A percentile compares a stretch with the other conserved stretches of the same genome.
Evolutionary conservation across 768 basidiomycete genomes (phyloP).

Genomic region (Holtermannia corniformis): DNA sequence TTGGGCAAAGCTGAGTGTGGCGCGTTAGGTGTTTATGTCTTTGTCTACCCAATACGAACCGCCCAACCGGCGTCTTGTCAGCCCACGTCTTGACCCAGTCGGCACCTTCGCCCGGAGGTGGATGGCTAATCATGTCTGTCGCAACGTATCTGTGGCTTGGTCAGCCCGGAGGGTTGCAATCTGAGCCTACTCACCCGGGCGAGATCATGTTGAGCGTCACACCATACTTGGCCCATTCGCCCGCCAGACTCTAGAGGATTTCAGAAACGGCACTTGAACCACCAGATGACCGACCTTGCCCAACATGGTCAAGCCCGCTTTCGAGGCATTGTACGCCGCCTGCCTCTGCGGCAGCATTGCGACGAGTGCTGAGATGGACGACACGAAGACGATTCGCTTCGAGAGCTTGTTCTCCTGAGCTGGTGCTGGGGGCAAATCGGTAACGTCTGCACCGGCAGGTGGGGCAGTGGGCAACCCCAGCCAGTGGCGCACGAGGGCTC

Average conservation of each 20-base stretch:
- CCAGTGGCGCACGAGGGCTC: slow-evolving; percentile 34
- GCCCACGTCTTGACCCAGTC: slow-evolving; percentile 30
- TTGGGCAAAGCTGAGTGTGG: slow-evolving; percentile 22
- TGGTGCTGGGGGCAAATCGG: no score
- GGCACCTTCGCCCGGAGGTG: slow-evolving; percentile 11
- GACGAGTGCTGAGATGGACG: slow-evolving; percentile 35
- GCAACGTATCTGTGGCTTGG: slow-evolving; percentile 25
- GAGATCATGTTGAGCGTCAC: slow-evolving; percentile 37
- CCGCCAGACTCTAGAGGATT: slow-evolving; percentile 22
- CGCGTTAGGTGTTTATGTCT: no score
- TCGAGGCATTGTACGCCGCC: slow-evolving; percentile 36
- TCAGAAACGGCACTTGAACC: neutral
- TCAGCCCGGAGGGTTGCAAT: neutral
- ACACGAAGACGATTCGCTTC: slow-evolving; percentile 37
- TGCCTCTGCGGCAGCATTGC: slow-evolving; percentile 40
- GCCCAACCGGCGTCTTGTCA: slow-evolving; percentile 27
- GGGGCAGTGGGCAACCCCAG: slow-evolving; percentile 17
- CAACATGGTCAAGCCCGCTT: slow-evolving; percentile 33
- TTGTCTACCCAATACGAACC: no score
- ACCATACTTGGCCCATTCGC: slow-evolving; percentile 38
- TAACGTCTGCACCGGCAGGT: neutral
- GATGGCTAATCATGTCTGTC: slow-evolving; percentile 38
- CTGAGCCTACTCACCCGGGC: slow-evolving; percentile 20
- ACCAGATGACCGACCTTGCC: slow-evolving; percentile 23
- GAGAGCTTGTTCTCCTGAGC: slow-evolving; percentile 16